phyloP scores from a whole-genome alignment of 1,139 yeast genomes.

The Suhomyces yuchorum region DNA sequence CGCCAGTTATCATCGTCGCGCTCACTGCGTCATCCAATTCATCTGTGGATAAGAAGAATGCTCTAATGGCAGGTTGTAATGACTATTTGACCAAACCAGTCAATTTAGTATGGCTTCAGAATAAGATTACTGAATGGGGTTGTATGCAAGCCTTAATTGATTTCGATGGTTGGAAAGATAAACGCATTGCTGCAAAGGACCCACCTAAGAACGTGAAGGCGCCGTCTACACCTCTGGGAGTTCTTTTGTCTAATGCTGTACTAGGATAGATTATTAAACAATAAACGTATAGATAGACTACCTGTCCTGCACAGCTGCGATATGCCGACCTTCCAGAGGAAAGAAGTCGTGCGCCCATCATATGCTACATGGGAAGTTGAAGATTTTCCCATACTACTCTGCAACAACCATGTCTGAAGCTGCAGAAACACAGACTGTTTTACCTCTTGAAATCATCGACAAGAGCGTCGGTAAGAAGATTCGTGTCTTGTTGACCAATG shows the following conservation, averaged over 20 bases:
- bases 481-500: slow-evolving; percentile 74
- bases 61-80: slow-evolving; percentile 94
- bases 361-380: background rate
- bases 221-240: slow-evolving; percentile 2
- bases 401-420: slow-evolving; percentile 11
- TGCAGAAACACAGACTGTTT: slow-evolving; percentile 28
- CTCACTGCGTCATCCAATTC: slow-evolving; percentile 85
- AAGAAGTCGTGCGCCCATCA: slow-evolving; percentile 1
- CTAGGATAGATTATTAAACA: background rate
- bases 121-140: slow-evolving; percentile 95
- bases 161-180: slow-evolving; percentile 85
- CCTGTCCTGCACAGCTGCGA: background rate
- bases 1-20: slow-evolving; percentile 96
- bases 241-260: slow-evolving; percentile 6
- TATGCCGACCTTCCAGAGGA: no score
- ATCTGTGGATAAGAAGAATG: slow-evolving; percentile 85
- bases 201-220: background rate
- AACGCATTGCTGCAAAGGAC: slow-evolving; percentile 15
- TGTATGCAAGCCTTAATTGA: slow-evolving; percentile 97
- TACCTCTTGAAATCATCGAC: slow-evolving; percentile 87
- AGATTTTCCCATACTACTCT: slow-evolving; percentile 1
- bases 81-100: slow-evolving; percentile 98
- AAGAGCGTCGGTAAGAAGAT: slow-evolving; percentile 80
- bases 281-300: background rate
- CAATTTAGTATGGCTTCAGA: slow-evolving; percentile 88